Percentiles rank a stretch among this genome's conserved stretches.
Evolutionary conservation across 345 rosid genomes (phyloP).

Genomic region (Melaleuca alternifolia): DNA sequence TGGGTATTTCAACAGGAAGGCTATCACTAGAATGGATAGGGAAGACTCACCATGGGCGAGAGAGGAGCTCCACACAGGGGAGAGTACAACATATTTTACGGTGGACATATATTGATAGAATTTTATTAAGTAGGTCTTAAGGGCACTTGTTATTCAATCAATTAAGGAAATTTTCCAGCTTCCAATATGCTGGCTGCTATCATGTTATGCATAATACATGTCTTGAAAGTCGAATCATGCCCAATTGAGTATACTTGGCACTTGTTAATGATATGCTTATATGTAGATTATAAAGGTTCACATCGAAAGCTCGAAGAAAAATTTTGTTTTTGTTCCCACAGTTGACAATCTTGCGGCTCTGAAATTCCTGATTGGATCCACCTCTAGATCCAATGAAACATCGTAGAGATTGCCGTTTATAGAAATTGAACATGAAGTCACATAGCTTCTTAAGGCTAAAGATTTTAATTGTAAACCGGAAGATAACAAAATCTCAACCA

Average conservation of each 20-base stretch:
- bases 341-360: neutral
- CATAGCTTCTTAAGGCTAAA: too few species aligned
- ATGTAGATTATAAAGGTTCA: neutral
- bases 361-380: neutral
- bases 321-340: neutral
- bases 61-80: too few species aligned
- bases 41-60: too few species aligned
- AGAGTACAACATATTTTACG: too few species aligned
- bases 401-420: neutral
- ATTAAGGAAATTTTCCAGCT: neutral
- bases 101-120: neutral
- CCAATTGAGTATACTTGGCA: neutral
- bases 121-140: neutral
- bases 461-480: too few species aligned
- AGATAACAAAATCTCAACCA: neutral
- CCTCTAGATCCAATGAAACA: neutral
- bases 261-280: neutral
- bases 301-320: neutral
- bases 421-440: neutral
- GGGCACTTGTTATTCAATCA: neutral
- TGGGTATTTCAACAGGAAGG: too few species aligned
- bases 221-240: neutral
- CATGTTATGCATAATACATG: neutral
- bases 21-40: too few species aligned
- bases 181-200: rapidly evolving